Conservation (phyloP, 306 rosid genomes). For the Cicer arietinum region DNA sequence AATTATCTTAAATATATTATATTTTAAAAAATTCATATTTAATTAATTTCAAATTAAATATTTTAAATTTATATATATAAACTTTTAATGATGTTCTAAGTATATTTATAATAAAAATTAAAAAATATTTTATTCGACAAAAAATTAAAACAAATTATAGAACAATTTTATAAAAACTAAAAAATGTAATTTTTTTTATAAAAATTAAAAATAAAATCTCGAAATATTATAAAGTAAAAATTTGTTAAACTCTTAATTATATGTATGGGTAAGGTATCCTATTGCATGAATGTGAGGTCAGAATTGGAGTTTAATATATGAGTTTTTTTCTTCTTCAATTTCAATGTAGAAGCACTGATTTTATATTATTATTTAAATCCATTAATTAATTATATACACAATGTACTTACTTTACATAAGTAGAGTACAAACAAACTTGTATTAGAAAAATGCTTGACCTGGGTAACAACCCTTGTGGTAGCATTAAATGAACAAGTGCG, state of each 20-base stretch:
- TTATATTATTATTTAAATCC: neutral
- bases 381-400: neutral
- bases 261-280: neutral
- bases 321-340: neutral
- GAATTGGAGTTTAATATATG: neutral
- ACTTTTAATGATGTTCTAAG: too few relatives aligned
- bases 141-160: too few relatives aligned
- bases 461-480: slow-evolving; percentile 45
- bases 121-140: too few relatives aligned
- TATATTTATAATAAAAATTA: too few relatives aligned
- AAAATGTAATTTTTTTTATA: too few relatives aligned
- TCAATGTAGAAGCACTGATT: neutral
- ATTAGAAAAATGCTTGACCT: neutral
- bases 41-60: too few relatives aligned
- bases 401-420: neutral
- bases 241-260: neutral
- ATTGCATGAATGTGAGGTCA: slow-evolving; percentile 14
- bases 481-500: slow-evolving; percentile 43
- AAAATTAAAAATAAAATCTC: too few relatives aligned
- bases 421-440: neutral
- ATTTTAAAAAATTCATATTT: too few relatives aligned
- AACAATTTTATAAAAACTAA: too few relatives aligned
- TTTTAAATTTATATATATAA: too few relatives aligned
- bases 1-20: too few relatives aligned
- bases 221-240: too few relatives aligned